phyloP scores from a whole-genome alignment of 106 monocot genomes.

The Alisma plantagoaquatica region DNA sequence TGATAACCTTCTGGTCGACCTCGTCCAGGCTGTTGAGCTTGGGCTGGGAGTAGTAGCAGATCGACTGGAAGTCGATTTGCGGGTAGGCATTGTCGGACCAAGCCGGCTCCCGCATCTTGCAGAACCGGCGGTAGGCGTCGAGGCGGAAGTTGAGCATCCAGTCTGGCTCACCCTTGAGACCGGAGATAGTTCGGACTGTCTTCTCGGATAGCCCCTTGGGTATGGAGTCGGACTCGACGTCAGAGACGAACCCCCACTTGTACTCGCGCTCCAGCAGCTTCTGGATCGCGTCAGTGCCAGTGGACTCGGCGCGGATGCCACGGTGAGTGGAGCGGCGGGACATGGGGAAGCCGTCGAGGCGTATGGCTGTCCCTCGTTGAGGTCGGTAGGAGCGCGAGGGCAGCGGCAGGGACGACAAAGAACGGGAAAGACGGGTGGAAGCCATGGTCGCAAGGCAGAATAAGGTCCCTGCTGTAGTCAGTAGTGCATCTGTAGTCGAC shows the following conservation, averaged over 20 bases:
- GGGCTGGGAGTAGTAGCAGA: conserved; percentile 80
- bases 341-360: too few relatives aligned
- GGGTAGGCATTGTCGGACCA: conserved; percentile 87
- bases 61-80: conserved; percentile 64
- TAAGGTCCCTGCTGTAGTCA: too few relatives aligned
- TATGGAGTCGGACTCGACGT: conserved; percentile 81
- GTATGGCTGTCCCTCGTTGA: too few relatives aligned
- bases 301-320: too few relatives aligned
- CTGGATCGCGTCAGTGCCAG: conserved; percentile 47
- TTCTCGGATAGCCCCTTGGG: conserved; percentile 76
- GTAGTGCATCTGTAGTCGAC: too few relatives aligned
- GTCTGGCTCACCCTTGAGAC: conserved; percentile 59
- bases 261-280: conserved; percentile 52
- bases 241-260: conserved; percentile 73
- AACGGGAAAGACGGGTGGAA: too few relatives aligned
- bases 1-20: conserved; percentile 59
- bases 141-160: conserved; percentile 88
- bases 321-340: too few relatives aligned
- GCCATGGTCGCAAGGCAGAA: too few relatives aligned
- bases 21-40: conserved; percentile 71
- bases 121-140: conserved; percentile 45
- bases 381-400: too few relatives aligned
- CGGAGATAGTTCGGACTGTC: conserved; percentile 73
- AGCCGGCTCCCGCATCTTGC: conserved; percentile 42
- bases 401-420: too few relatives aligned